Conservation (phyloP, 768 basidiomycete genomes). For the Mycena floridula region DNA sequence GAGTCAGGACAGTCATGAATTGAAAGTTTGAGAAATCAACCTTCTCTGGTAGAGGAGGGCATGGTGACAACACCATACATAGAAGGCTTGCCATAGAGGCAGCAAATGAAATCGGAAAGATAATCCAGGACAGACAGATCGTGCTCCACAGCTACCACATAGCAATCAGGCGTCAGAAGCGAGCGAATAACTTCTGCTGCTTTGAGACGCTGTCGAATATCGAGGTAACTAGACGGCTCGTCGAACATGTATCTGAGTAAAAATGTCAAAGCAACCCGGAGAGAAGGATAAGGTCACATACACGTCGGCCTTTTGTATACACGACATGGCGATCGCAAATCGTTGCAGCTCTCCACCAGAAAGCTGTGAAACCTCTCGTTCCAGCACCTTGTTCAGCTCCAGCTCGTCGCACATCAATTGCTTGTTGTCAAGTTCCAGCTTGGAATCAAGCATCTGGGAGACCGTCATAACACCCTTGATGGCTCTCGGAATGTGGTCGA, state of each 20-base stretch:
- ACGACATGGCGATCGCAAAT: conserved; percentile 97
- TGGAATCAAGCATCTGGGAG: conserved; percentile 85
- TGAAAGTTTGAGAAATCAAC: conserved; percentile 29
- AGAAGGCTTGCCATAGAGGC: conserved; percentile 93
- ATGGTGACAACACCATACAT: conserved; percentile 99
- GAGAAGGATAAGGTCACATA: conserved; percentile 38
- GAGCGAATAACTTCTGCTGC: conserved; percentile 94
- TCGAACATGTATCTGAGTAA: conserved; percentile 90
- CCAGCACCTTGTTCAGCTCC: conserved; percentile 81
- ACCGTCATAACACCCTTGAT: conserved; percentile 90
- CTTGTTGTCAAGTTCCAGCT: conserved; percentile 86
- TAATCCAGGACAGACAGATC: conserved; percentile 98
- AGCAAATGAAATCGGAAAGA: conserved; percentile 97
- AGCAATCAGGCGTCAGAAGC: conserved; percentile 75
- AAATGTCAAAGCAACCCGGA: conserved; percentile 5
- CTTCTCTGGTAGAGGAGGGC: conserved; percentile 98
- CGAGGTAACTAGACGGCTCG: conserved; percentile 97
- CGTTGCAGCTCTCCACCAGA: conserved; percentile 97
- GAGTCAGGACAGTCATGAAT: not conserved
- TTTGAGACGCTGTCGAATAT: conserved; percentile 90
- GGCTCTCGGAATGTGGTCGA: conserved; percentile 95
- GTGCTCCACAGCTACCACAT: conserved; percentile 98
- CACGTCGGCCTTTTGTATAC: conserved; percentile 94
- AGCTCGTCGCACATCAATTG: conserved; percentile 79
- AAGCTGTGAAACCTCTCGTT: conserved; percentile 78